Evolutionary conservation across 768 basidiomycete genomes (phyloP).

Genomic region (Serendipita vermifera): DNA sequence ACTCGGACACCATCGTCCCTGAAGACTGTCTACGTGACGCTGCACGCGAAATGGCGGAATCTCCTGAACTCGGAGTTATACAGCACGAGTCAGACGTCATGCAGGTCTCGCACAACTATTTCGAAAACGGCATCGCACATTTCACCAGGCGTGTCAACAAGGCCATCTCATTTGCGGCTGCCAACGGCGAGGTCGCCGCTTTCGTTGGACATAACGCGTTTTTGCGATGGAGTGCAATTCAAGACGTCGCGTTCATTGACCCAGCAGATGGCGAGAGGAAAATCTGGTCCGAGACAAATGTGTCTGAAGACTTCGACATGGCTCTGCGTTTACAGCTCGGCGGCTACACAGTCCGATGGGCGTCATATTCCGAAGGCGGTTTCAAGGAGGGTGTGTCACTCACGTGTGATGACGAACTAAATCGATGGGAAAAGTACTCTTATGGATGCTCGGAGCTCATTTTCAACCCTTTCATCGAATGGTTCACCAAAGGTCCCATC

Average conservation of each 20-base stretch:
- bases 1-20: conserved; percentile 26
- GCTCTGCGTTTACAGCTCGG: conserved; percentile 45
- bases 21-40: conserved; percentile 30
- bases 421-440: conserved; percentile 43
- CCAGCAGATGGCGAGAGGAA: conserved; percentile 37
- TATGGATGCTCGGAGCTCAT: conserved; percentile 35
- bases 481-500: conserved; percentile 72
- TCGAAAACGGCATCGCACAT: conserved; percentile 84
- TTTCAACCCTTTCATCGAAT: conserved; percentile 69
- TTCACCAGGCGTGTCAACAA: conserved; percentile 82
- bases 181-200: conserved; percentile 71
- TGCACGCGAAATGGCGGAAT: conserved; percentile 23
- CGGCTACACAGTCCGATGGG: conserved; percentile 73
- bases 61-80: conserved; percentile 27
- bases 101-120: conserved; percentile 81
- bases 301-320: conserved; percentile 63
- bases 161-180: conserved; percentile 64
- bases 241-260: conserved; percentile 42
- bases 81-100: conserved; percentile 52
- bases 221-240: conserved; percentile 45
- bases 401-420: conserved; percentile 81
- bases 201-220: conserved; percentile 81
- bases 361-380: conserved; percentile 69
- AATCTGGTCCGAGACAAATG: conserved; percentile 55
- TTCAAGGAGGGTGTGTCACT: conserved; percentile 89